Conservation (phyloP, 176 grass and related monocot species). For the Phragmites australis region DNA sequence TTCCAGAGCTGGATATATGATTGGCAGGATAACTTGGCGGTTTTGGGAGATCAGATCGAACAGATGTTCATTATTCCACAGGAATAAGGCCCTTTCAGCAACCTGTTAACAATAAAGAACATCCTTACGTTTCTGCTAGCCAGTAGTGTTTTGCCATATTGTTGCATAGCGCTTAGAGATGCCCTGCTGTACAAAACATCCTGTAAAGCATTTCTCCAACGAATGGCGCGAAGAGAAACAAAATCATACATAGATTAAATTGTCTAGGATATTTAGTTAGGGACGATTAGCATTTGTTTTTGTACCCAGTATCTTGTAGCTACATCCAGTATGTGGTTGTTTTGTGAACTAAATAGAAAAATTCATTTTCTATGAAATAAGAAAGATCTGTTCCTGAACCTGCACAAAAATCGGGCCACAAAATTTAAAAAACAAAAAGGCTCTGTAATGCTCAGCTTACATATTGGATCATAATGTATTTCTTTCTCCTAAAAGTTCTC, state of each 20-base stretch:
- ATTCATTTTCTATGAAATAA: neutral
- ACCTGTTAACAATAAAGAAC: constrained; percentile 60
- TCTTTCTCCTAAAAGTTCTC: neutral
- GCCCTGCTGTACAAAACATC: constrained; percentile 6
- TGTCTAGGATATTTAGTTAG: constrained; percentile 15
- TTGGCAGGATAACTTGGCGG: constrained; percentile 73
- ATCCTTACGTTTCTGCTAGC: constrained; percentile 21
- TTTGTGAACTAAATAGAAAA: constrained; percentile 18
- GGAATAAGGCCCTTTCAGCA: constrained; percentile 83
- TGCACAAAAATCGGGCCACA: neutral
- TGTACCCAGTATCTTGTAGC: neutral
- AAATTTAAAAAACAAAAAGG: neutral
- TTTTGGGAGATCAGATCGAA: constrained; percentile 77
- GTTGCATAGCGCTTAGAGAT: constrained; percentile 12
- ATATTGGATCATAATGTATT: constrained; percentile 1
- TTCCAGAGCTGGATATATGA: constrained; percentile 84
- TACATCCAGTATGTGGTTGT: neutral
- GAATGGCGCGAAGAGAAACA: neutral
- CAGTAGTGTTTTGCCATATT: neutral
- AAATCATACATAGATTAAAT: neutral
- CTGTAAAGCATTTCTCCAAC: neutral
- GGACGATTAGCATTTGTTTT: constrained; percentile 9
- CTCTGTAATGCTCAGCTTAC: neutral
- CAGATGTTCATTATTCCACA: constrained; percentile 93
- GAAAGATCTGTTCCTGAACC: constrained; percentile 16